A percentile compares a stretch with the other conserved stretches of the same genome.
These are phyloP conservation scores for Blastobotrys indianensis DNA, from an alignment of 1,139 yeast genomes.

Conservation along the genomic window DNA sequence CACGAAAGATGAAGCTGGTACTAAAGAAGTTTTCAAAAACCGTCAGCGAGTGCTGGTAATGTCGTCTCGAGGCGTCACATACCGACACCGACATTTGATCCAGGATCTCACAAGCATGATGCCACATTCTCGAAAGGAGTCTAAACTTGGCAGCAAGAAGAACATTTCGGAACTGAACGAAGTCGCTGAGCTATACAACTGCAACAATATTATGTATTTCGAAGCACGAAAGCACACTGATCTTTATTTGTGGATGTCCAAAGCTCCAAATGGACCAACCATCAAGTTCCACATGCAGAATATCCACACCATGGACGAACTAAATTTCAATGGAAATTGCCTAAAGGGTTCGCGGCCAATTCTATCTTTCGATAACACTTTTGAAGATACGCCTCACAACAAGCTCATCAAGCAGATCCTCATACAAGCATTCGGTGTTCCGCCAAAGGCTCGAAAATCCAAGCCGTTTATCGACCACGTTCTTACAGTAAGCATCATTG, in stretches of 20 bases:
- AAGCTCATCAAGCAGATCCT: conserved; percentile 79
- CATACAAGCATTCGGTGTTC: conserved; percentile 87
- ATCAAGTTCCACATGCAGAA: conserved; percentile 90
- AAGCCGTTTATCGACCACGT: conserved; percentile 96
- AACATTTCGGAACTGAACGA: conserved; percentile 85
- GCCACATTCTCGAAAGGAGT: conserved; percentile 96
- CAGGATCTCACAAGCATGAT: conserved; percentile 70
- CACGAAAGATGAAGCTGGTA: conserved; percentile 35
- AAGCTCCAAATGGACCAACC: conserved; percentile 98
- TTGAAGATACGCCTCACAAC: conserved; percentile 60
- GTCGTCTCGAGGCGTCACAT: conserved; percentile 89
- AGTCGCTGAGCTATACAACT: conserved; percentile 93
- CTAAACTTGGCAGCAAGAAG: conserved; percentile 90
- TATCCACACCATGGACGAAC: conserved; percentile 91
- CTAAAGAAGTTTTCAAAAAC: conserved; percentile 34
- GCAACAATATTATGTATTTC: conserved; percentile 90
- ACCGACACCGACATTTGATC: conserved; percentile 91
- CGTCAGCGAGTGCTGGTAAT: conserved; percentile 60
- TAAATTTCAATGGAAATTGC: conserved; percentile 94
- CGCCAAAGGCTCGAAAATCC: conserved; percentile 88
- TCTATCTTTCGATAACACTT: conserved; percentile 76
- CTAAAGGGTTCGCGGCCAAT: conserved; percentile 95
- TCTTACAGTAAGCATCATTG: conserved; percentile 86
- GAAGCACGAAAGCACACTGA: conserved; percentile 97
- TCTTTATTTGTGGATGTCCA: conserved; percentile 87